Percentiles rank a stretch among this genome's conserved stretches.
Evolutionary conservation across 129 eudicot species (phyloP).

Genomic region (Helichrysum umbraculigerum): DNA sequence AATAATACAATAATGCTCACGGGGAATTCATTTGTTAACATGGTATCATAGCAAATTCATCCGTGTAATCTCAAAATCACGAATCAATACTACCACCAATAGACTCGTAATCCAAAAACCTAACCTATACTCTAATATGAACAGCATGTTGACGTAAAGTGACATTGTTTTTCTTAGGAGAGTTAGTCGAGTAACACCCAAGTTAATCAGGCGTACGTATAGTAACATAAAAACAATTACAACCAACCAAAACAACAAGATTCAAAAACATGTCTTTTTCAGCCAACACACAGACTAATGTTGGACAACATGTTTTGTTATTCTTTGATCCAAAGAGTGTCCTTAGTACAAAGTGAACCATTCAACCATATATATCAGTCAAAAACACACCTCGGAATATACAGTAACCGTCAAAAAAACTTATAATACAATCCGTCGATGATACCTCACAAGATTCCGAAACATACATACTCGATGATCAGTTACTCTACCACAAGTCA

Average conservation of each 20-base stretch:
- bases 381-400: background rate
- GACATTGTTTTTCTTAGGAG: too few relatives aligned
- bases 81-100: too few relatives aligned
- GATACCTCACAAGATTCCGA: background rate
- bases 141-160: too few relatives aligned
- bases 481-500: background rate
- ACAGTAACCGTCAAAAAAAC: background rate
- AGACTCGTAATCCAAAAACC: too few relatives aligned
- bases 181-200: too few relatives aligned
- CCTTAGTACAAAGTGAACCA: conserved; percentile 1
- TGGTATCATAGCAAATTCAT: too few relatives aligned
- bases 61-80: too few relatives aligned
- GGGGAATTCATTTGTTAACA: too few relatives aligned
- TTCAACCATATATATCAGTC: background rate
- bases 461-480: background rate
- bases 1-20: too few relatives aligned
- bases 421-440: conserved; percentile 3
- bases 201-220: too few relatives aligned
- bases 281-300: background rate
- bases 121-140: too few relatives aligned
- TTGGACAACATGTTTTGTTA: background rate
- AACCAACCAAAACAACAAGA: background rate
- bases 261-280: background rate
- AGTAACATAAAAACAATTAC: background rate
- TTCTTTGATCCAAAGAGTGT: conserved; percentile 5